Conservation (phyloP, 208 protist species). For the Sergeia podlipaevii region DNA sequence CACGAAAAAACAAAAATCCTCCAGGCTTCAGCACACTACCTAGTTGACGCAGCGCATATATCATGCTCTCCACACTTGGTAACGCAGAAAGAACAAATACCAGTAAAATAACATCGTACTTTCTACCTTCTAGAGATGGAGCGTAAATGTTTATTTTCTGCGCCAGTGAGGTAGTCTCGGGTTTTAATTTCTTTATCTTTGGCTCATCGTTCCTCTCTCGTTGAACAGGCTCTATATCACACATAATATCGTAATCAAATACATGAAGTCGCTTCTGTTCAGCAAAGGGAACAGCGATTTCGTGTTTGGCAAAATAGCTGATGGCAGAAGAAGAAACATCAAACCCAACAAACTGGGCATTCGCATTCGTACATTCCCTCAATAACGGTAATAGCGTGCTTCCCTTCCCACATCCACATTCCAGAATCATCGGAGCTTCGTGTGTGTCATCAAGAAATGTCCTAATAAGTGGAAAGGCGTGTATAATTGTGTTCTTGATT, state of each 20-base stretch:
- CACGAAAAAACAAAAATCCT: slow-evolving; percentile 62
- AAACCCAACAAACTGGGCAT: slow-evolving; percentile 56
- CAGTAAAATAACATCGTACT: slow-evolving; percentile 54
- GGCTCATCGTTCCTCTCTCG: not conserved
- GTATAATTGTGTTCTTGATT: slow-evolving; percentile 19
- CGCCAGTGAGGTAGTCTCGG: slow-evolving; percentile 6
- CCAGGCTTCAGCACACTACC: slow-evolving; percentile 29
- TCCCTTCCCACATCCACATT: slow-evolving; percentile 74
- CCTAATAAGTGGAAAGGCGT: slow-evolving; percentile 14
- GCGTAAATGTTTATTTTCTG: slow-evolving; percentile 18
- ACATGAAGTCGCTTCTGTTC: slow-evolving; percentile 14
- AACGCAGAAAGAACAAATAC: slow-evolving; percentile 85
- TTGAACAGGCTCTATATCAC: not conserved
- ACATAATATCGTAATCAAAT: slow-evolving; percentile 40
- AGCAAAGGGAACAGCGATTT: slow-evolving; percentile 26
- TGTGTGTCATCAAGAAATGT: not conserved
- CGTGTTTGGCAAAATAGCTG: slow-evolving; percentile 32
- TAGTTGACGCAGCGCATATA: slow-evolving; percentile 37
- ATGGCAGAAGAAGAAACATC: slow-evolving; percentile 56
- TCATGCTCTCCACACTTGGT: slow-evolving; percentile 50
- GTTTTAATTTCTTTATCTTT: slow-evolving; percentile 20
- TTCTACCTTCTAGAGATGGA: slow-evolving; percentile 8
- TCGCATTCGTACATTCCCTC: slow-evolving; percentile 28
- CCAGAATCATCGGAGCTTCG: slow-evolving; percentile 30
- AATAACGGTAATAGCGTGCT: slow-evolving; percentile 73